phyloP scores from a whole-genome alignment of 169 alveolate genomes.

The Eimeria praecox region DNA sequence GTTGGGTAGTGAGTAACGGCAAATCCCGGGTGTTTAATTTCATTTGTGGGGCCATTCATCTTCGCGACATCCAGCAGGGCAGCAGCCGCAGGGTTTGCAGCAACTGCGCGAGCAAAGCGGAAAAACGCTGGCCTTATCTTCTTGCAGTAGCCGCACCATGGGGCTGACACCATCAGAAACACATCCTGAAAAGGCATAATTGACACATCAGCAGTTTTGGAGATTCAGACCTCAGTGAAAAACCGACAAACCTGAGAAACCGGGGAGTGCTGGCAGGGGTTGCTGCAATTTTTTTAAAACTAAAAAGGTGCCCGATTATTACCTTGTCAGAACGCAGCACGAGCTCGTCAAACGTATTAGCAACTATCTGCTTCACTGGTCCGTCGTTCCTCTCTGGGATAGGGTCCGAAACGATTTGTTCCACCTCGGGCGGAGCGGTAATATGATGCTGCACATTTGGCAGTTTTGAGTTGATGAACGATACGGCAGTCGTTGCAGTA shows the following conservation, averaged over 20 bases:
- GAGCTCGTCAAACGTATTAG: constrained; percentile 51
- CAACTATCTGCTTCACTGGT: constrained; percentile 77
- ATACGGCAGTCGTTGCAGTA: constrained; percentile 31
- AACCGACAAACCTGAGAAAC: neutral
- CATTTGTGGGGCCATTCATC: constrained; percentile 78
- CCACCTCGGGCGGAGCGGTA: constrained; percentile 58
- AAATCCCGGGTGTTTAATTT: constrained; percentile 40
- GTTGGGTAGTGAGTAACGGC: constrained; percentile 69
- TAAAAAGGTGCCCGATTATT: neutral
- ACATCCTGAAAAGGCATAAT: constrained; percentile 88
- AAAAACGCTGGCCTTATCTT: constrained; percentile 92
- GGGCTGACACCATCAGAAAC: constrained; percentile 97
- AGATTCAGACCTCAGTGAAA: neutral
- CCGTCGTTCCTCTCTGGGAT: constrained; percentile 62
- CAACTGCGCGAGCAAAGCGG: constrained; percentile 82
- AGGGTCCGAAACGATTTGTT: constrained; percentile 65
- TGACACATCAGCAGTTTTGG: neutral
- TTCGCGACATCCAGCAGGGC: constrained; percentile 71
- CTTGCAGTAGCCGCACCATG: constrained; percentile 99
- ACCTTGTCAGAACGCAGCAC: constrained; percentile 70
- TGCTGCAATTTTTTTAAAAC: neutral
- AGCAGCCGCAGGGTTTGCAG: constrained; percentile 66
- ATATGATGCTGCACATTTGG: constrained; percentile 47
- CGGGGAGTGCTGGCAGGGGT: neutral
- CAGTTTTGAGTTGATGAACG: constrained; percentile 49